These are phyloP conservation scores for Pisolithus tinctorius DNA, from an alignment of 768 basidiomycete species.

Conservation along the genomic window DNA sequence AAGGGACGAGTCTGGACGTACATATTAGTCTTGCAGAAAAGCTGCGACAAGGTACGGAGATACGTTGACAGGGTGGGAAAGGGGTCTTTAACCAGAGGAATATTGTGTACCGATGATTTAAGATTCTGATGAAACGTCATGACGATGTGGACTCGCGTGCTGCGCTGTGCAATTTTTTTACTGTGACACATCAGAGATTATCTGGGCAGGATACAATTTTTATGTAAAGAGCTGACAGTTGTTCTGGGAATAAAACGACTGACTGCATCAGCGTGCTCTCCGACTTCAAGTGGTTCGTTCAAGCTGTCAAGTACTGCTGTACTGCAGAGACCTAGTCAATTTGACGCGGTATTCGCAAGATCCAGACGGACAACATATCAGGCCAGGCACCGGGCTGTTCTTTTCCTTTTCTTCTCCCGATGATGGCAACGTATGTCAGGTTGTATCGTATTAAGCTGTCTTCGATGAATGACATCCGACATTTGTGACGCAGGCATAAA, in stretches of 20 bases:
- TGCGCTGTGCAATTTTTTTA: not conserved
- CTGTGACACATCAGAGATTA: not conserved
- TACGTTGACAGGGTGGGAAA: not conserved
- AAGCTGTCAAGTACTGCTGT: too few relatives aligned
- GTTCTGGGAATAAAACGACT: not conserved
- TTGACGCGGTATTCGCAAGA: too few relatives aligned
- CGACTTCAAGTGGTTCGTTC: not conserved
- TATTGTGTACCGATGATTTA: not conserved
- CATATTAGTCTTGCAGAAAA: not conserved
- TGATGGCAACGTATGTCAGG: slow-evolving; percentile 19
- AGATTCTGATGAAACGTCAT: not conserved
- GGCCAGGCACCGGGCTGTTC: not conserved
- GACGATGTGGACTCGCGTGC: not conserved
- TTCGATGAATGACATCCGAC: not conserved
- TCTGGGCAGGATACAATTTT: not conserved
- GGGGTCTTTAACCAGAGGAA: not conserved
- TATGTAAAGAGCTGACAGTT: not conserved
- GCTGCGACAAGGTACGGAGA: not conserved
- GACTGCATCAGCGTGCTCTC: not conserved
- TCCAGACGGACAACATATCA: not conserved
- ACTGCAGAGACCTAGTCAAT: too few relatives aligned
- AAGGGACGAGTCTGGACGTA: not conserved
- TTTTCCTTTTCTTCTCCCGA: not conserved
- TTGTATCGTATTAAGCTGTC: not conserved
- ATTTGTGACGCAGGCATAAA: slow-evolving; percentile 9